phyloP scores from a whole-genome alignment of 441 rosid species.

The Breynia disticha region DNA sequence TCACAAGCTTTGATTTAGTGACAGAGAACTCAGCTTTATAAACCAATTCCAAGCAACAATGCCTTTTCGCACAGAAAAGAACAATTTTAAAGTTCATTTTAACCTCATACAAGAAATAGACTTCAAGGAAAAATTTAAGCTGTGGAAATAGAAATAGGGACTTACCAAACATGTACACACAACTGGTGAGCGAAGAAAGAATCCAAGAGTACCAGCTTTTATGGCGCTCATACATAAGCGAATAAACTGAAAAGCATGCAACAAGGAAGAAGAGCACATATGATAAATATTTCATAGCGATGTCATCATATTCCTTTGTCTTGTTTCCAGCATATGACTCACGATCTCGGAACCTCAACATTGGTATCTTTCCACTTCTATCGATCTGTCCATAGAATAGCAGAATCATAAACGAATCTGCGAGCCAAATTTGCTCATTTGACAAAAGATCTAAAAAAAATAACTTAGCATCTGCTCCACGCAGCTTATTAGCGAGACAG shows the following conservation, averaged over 20 bases:
- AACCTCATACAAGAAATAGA: no score
- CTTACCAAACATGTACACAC: conserved; percentile 99
- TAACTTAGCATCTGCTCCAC: no score
- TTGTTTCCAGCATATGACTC: conserved; percentile 91
- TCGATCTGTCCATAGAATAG: conserved; percentile 47
- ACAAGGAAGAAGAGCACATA: conserved; percentile 84
- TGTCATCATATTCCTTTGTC: conserved; percentile 96
- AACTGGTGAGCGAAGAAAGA: conserved; percentile 91
- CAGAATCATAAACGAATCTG: neutral
- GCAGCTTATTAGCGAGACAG: no score
- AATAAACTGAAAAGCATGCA: conserved; percentile 64
- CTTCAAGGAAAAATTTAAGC: neutral
- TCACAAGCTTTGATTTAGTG: no score
- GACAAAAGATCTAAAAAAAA: neutral
- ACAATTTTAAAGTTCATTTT: no score
- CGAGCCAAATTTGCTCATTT: neutral
- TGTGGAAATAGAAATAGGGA: conserved; percentile 1
- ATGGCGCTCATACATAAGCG: conserved; percentile 91
- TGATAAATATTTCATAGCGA: conserved; percentile 88
- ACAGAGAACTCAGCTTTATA: no score
- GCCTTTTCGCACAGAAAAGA: no score
- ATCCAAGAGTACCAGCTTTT: conserved; percentile 99
- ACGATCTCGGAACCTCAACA: conserved; percentile 84
- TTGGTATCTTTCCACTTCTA: conserved; percentile 87
- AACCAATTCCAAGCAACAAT: no score